Evolutionary conservation across 2,329 filamentous ascomycete genomes (phyloP).

Genomic region (Xylariaceae sp.): DNA sequence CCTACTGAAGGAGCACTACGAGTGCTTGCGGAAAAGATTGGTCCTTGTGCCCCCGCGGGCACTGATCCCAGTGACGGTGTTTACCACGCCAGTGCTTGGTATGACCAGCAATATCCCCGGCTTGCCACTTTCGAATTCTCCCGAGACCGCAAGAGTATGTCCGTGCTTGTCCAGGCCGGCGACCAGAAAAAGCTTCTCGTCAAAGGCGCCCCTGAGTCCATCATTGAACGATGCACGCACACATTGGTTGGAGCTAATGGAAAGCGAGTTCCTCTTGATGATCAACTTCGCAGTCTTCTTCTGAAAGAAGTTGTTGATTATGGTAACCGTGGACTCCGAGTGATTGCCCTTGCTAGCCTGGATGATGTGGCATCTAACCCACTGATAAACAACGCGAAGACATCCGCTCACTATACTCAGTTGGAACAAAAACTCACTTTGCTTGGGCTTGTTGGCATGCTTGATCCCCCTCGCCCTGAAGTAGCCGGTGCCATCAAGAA

Average conservation of each 20-base stretch:
- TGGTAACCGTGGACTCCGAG: conserved; percentile 84
- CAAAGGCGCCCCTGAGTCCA: conserved; percentile 92
- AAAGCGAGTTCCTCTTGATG: conserved; percentile 66
- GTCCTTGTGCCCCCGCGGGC: conserved; percentile 61
- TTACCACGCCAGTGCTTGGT: conserved; percentile 77
- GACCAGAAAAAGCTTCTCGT: conserved; percentile 76
- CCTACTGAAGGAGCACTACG: conserved; percentile 91
- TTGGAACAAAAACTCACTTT: conserved; percentile 94
- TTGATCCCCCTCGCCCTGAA: conserved; percentile 92
- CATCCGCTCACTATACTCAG: conserved; percentile 74
- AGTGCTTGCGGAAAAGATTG: conserved; percentile 89
- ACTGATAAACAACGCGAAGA: conserved; percentile 68
- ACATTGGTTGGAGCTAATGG: conserved; percentile 72
- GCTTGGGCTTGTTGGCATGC: conserved; percentile 89
- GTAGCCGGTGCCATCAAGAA: conserved; percentile 79
- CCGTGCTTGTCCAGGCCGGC: conserved; percentile 73
- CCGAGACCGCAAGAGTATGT: conserved; percentile 98
- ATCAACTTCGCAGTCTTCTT: conserved; percentile 64
- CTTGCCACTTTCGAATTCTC: conserved; percentile 95
- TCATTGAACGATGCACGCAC: conserved; percentile 87
- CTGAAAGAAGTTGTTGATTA: conserved; percentile 80
- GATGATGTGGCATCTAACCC: conserved; percentile 68
- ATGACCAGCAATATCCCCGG: conserved; percentile 68
- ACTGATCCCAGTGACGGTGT: conserved; percentile 57
- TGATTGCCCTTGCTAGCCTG: conserved; percentile 85